Percentiles rank a stretch among this genome's conserved stretches.
These are phyloP conservation scores for Leccinellum luteum DNA, from an alignment of 768 basidiomycete species.

Conservation along the genomic window DNA sequence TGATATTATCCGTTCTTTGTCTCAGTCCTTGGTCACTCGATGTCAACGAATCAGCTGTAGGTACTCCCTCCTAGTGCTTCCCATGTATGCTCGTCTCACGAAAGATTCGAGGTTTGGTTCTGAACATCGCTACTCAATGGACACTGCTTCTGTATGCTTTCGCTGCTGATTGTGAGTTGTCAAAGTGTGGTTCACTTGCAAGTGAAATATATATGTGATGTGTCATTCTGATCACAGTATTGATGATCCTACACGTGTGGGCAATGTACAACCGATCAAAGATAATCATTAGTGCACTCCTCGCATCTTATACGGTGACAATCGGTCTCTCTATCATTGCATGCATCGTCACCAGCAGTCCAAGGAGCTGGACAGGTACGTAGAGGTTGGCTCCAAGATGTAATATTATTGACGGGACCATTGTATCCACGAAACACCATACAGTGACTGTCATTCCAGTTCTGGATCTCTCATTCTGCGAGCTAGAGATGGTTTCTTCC, in stretches of 20 bases:
- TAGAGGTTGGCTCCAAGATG: no score
- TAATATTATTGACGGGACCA: no score
- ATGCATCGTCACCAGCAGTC: no score
- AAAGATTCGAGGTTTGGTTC: background rate
- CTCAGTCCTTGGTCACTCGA: background rate
- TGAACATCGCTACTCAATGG: background rate
- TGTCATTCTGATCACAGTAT: background rate
- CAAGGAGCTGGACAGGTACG: no score
- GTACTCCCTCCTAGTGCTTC: background rate
- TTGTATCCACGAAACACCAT: no score
- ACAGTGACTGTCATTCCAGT: background rate
- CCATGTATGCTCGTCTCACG: background rate
- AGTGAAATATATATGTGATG: no score
- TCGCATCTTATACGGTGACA: no score
- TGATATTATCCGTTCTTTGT: background rate
- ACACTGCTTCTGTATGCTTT: background rate
- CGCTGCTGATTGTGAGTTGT: background rate
- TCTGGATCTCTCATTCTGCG: background rate
- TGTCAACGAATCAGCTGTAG: background rate
- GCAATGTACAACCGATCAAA: no score
- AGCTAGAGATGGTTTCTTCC: no score
- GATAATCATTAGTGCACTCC: no score
- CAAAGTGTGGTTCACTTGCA: no score
- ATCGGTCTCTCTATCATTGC: no score
- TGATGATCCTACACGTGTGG: background rate